A percentile compares a stretch with the other conserved stretches of the same genome.
phyloP scores from a whole-genome alignment of 257 asterid genomes.

The Anisodus acutangulus region DNA sequence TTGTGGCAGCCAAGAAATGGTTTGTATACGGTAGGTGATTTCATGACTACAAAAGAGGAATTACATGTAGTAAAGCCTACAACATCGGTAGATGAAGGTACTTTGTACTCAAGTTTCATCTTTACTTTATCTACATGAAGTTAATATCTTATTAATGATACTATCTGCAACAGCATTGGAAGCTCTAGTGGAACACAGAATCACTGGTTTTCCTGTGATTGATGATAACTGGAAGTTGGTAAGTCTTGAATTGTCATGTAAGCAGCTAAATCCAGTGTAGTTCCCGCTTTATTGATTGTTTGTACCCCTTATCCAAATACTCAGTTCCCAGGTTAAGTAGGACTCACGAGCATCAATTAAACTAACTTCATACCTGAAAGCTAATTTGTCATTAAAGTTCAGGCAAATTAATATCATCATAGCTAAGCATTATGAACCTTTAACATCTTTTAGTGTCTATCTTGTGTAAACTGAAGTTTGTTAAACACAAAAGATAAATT shows the following conservation, averaged over 20 bases:
- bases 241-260: slow-evolving; percentile 21
- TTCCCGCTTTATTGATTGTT: not conserved
- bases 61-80: slow-evolving; percentile 73
- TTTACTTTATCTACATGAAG: not conserved
- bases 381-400: not conserved
- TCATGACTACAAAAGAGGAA: slow-evolving; percentile 77
- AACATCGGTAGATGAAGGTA: slow-evolving; percentile 82
- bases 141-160: not conserved
- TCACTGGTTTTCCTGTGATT: slow-evolving; percentile 87
- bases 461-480: slow-evolving; percentile 6
- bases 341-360: not conserved
- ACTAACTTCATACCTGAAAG: not conserved
- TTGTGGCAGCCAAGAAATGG: slow-evolving; percentile 60
- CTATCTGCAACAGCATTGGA: slow-evolving; percentile 61
- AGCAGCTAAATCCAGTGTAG: not conserved
- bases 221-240: slow-evolving; percentile 89
- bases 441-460: not conserved
- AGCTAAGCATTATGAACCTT: not conserved
- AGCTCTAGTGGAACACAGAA: slow-evolving; percentile 78
- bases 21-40: slow-evolving; percentile 71
- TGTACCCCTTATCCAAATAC: not conserved
- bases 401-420: not conserved
- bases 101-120: not conserved
- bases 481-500: slow-evolving; percentile 18
- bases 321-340: slow-evolving; percentile 1